Base-by-base conservation (phyloP, 2,329 filamentous ascomycete genomes). In the Colletotrichum sojae region DNA sequence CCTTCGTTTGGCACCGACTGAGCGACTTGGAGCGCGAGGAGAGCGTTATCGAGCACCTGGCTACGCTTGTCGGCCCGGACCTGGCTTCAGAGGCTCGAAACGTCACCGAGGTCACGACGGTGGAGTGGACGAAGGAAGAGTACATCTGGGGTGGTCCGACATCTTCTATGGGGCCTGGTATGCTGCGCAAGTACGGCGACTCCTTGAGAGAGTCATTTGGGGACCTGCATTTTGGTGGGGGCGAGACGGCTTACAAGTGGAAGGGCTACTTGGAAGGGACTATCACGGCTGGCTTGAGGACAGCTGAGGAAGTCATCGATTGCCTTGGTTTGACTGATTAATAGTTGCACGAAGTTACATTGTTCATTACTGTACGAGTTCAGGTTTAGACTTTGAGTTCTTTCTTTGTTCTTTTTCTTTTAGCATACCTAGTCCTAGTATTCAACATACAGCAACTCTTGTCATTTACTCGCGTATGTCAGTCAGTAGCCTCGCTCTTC, bases 161-260 rank as follows among this genome's bases (percentile, higher is more conserved):
- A 9, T 63, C 54, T 2, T 52, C 56, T 1, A 66, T 72, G 61
- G 54, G 49, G 2, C 64, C 69, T 1, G 69, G 63, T 4, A 49
- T 71, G 64, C 13, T 71, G 16, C 48, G 61, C 4, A 57, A 64
- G 25, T 62, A 62, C 8, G 67, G 71, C 4, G 51, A 4, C 12
- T 57, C 40, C 6, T 63, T 88, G 81, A 67, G 75, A 12, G 52
- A 73, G 43, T n/a, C 69, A 1, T 70, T 73, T 71, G 75, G 70
- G 6, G 43, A 68, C 40, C 80, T 76, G 5, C 73, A 76, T 45
- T 77, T 77, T 59, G 68, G 69, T 13, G 73, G 75, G 0, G 73
- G 73, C 0, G 75, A 76, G 60, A 76, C 72, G 3, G 70, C 72
- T 0, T 51, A 69, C 31, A 70, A 71, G 5, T 77, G 73, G 74